phyloP scores from a whole-genome alignment of 495 filamentous ascomycete genomes.

The Penicillium pulvis region DNA sequence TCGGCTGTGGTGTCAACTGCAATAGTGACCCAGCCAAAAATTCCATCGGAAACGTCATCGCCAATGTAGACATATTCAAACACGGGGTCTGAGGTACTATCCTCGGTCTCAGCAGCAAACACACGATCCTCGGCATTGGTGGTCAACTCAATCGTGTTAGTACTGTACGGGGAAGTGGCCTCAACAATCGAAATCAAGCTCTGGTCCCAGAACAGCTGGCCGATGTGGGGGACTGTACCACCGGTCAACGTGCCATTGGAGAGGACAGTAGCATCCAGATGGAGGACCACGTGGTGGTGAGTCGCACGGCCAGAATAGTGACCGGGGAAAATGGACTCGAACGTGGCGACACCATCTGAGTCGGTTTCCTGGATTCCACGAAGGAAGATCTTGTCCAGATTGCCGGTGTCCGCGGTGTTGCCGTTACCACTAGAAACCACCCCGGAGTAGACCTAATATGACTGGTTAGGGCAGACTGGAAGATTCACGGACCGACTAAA shows the following conservation, averaged over 20 bases:
- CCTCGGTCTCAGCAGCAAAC: conserved; percentile 44
- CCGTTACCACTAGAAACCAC: conserved; percentile 26
- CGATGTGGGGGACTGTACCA: conserved; percentile 52
- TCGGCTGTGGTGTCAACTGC: neutral
- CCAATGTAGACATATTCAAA: conserved; percentile 55
- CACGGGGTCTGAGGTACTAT: conserved; percentile 53
- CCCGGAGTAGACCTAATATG: conserved; percentile 42
- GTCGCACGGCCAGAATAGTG: conserved; percentile 53
- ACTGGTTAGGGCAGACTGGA: conserved; percentile 16
- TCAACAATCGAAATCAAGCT: conserved; percentile 43
- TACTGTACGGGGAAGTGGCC: conserved; percentile 51
- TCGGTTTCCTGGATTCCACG: conserved; percentile 54
- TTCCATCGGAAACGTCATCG: conserved; percentile 39
- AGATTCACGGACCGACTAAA: conserved; percentile 30
- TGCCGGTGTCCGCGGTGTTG: conserved; percentile 30
- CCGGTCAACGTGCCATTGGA: conserved; percentile 47
- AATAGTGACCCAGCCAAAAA: conserved; percentile 3
- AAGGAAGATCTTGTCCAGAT: conserved; percentile 51
- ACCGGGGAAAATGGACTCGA: conserved; percentile 54
- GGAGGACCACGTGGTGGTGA: conserved; percentile 51
- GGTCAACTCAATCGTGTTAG: conserved; percentile 44
- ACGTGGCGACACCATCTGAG: conserved; percentile 47
- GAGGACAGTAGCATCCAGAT: conserved; percentile 24
- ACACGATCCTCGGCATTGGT: conserved; percentile 50
- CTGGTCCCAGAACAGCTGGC: conserved; percentile 59